These are phyloP conservation scores for Mariannaea sp. DNA, from an alignment of 2,329 filamentous ascomycete genomes.

Conservation along the genomic window DNA sequence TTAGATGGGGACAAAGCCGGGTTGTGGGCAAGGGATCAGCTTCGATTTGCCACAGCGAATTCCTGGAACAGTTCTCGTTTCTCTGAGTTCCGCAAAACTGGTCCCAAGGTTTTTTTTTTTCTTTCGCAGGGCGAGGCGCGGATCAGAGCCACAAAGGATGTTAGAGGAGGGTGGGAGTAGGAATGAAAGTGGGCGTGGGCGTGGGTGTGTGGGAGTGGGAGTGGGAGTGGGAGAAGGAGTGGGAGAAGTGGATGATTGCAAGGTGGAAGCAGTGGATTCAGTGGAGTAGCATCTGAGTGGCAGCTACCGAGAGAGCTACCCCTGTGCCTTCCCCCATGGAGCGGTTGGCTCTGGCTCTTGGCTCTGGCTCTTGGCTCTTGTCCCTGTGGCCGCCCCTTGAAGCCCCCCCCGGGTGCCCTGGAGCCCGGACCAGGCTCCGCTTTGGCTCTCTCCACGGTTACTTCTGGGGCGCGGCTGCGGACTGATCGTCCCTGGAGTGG, in stretches of 20 bases:
- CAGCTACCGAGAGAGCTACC: slow-evolving; percentile 33
- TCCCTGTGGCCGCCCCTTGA: too few species aligned
- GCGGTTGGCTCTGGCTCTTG: slow-evolving; percentile 26
- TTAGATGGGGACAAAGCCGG: slow-evolving; percentile 24
- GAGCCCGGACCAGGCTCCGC: slow-evolving; percentile 30
- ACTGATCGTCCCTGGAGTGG: slow-evolving; percentile 29
- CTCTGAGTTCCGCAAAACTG: neutral
- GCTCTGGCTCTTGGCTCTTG: too few species aligned
- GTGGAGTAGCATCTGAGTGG: neutral
- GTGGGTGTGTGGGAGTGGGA: slow-evolving; percentile 19
- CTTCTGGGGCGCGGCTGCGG: slow-evolving; percentile 28
- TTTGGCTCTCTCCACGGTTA: slow-evolving; percentile 34
- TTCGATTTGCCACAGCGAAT: slow-evolving; percentile 20
- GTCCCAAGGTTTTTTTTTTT: slow-evolving; percentile 3
- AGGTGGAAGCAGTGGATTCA: slow-evolving; percentile 16
- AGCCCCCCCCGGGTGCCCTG: slow-evolving; percentile 20
- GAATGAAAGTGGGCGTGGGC: slow-evolving; percentile 9
- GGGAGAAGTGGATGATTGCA: too few species aligned
- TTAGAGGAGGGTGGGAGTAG: too few species aligned
- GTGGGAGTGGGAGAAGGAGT: slow-evolving; percentile 13
- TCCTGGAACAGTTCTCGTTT: slow-evolving; percentile 10
- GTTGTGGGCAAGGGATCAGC: slow-evolving; percentile 11
- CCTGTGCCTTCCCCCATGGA: slow-evolving; percentile 29
- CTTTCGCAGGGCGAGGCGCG: neutral
- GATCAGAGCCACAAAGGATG: neutral